Evolutionary conservation across 2,329 filamentous ascomycete species (phyloP).

Genomic region (Pestalotiopsis sp.): DNA sequence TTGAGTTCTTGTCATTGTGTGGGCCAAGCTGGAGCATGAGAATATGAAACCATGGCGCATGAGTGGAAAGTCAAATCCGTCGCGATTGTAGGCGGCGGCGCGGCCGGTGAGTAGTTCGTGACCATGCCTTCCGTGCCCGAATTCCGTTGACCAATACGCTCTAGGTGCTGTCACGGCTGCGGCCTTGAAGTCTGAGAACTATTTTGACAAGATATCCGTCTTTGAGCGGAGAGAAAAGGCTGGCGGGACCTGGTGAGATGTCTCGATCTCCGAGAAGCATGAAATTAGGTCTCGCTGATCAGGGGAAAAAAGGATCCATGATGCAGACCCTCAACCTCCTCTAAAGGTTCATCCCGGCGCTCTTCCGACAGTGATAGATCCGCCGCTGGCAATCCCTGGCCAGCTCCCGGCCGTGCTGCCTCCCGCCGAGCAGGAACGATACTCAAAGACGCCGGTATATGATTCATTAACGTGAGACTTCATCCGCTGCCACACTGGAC

Average conservation of each 20-base stretch:
- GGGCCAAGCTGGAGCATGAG: neutral
- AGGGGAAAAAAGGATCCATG: constrained; percentile 49
- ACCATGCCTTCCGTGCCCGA: too few relatives aligned
- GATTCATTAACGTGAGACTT: constrained; percentile 49
- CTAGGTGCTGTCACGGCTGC: constrained; percentile 51
- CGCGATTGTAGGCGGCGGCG: constrained; percentile 46
- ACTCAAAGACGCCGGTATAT: constrained; percentile 52
- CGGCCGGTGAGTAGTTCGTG: constrained; percentile 35
- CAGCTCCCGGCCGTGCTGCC: constrained; percentile 41
- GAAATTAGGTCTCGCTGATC: neutral
- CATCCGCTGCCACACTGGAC: neutral
- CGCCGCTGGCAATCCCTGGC: constrained; percentile 44
- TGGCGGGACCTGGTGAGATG: constrained; percentile 48
- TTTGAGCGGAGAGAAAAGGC: constrained; percentile 46
- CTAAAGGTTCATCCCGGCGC: constrained; percentile 43
- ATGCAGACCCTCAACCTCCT: constrained; percentile 40
- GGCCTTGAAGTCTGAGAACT: constrained; percentile 47
- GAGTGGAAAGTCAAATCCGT: constrained; percentile 38
- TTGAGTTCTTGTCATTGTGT: neutral
- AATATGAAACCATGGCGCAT: constrained; percentile 17
- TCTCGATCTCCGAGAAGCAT: neutral
- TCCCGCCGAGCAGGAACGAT: constrained; percentile 49
- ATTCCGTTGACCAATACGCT: neutral
- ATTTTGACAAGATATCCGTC: constrained; percentile 43
- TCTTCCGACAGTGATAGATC: constrained; percentile 48